Conservation (phyloP, 805 yeast genomes). For the Blastobotrys terrestris region DNA sequence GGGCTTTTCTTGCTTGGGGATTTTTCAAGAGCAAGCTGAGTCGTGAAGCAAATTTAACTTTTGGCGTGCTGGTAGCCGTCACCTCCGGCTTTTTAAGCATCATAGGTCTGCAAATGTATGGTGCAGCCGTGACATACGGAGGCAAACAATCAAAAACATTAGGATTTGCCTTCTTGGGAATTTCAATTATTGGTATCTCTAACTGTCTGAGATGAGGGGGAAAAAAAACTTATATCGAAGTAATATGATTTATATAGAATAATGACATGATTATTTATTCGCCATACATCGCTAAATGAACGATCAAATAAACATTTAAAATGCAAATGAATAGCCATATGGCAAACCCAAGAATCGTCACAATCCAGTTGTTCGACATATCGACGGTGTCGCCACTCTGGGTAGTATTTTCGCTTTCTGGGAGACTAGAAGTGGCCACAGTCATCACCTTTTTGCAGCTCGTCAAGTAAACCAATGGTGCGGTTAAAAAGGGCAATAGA, state of each 20-base stretch:
- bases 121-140: constrained; percentile 74
- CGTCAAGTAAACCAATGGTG: constrained; percentile 81
- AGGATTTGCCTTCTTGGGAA: constrained; percentile 56
- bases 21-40: constrained; percentile 30
- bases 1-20: constrained; percentile 67
- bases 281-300: constrained; percentile 35
- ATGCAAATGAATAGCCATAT: constrained; percentile 69
- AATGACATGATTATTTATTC: not conserved
- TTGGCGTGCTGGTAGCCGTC: constrained; percentile 60
- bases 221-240: too few species aligned
- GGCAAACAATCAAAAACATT: constrained; percentile 58
- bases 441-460: constrained; percentile 63
- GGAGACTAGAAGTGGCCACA: constrained; percentile 9
- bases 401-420: constrained; percentile 11
- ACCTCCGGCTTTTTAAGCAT: constrained; percentile 82
- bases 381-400: constrained; percentile 9
- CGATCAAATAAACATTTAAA: constrained; percentile 62
- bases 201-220: constrained; percentile 27
- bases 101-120: constrained; percentile 82
- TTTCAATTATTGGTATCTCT: constrained; percentile 47
- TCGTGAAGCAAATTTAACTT: constrained; percentile 32
- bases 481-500: constrained; percentile 74
- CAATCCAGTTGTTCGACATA: constrained; percentile 49
- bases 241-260: not conserved
- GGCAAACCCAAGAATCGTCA: constrained; percentile 43